These are phyloP conservation scores for Theileria sp. DNA, from an alignment of 169 alveolate genomes.

Conservation along the genomic window DNA sequence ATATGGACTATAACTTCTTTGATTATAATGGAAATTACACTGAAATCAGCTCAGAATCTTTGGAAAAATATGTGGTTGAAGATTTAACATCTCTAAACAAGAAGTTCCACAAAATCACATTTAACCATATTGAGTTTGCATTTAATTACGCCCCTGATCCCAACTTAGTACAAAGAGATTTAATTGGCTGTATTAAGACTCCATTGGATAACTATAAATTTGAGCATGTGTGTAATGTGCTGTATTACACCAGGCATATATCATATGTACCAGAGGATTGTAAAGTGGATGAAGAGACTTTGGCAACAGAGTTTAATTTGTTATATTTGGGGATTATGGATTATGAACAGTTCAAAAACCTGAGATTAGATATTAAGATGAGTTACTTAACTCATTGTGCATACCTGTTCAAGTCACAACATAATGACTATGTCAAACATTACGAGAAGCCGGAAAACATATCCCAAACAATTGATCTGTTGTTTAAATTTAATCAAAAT, in stretches of 20 bases:
- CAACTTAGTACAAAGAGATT: background rate
- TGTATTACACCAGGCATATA: constrained; percentile 3
- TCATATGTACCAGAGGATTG: constrained; percentile 2
- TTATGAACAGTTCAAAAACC: background rate
- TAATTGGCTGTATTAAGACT: background rate
- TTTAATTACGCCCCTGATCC: background rate
- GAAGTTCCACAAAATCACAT: background rate
- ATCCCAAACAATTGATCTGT: background rate
- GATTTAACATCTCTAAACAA: background rate
- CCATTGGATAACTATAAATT: background rate
- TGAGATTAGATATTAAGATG: background rate
- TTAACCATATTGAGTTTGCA: constrained; percentile 3
- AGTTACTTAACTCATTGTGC: constrained; percentile 8
- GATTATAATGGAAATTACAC: constrained; percentile 5
- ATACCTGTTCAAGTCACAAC: background rate
- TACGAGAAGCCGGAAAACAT: background rate
- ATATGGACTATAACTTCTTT: constrained; percentile 7
- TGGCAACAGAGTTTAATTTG: background rate
- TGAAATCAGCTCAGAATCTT: background rate
- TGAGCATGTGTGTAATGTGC: background rate
- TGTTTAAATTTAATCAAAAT: constrained; percentile 1
- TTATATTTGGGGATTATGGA: background rate
- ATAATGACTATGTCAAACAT: background rate
- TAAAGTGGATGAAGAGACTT: background rate
- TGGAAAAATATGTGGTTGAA: background rate